Percentiles rank a stretch among this genome's conserved stretches.
Conservation (phyloP, 2,329 filamentous ascomycete species). For the Aspergillus ustus region DNA sequence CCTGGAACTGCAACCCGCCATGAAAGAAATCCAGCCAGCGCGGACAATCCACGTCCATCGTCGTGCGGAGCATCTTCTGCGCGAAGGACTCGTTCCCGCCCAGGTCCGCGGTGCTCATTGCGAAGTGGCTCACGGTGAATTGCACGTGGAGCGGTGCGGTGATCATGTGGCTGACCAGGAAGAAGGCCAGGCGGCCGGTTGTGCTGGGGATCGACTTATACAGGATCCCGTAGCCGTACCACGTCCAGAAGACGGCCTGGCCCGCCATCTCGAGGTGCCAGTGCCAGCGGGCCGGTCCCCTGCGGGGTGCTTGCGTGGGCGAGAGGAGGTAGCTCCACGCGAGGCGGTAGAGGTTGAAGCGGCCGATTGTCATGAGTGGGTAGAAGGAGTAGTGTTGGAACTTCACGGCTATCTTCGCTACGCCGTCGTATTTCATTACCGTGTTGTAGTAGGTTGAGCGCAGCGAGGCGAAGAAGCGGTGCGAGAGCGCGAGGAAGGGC, state of each 20-base stretch:
- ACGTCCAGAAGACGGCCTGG: conserved; percentile 78
- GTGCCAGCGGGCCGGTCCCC: conserved; percentile 80
- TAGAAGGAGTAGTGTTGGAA: conserved; percentile 83
- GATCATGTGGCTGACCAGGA: conserved; percentile 77
- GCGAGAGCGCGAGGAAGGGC: conserved; percentile 84
- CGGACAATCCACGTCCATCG: conserved; percentile 89
- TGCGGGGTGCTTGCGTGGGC: conserved; percentile 69
- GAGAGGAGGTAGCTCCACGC: conserved; percentile 76
- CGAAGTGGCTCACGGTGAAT: conserved; percentile 90
- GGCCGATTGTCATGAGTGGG: conserved; percentile 74
- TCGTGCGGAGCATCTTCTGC: conserved; percentile 85
- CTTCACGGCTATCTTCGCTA: conserved; percentile 69
- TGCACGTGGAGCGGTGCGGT: conserved; percentile 83
- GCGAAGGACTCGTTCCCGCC: conserved; percentile 82
- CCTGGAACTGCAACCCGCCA: conserved; percentile 85
- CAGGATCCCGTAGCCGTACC: conserved; percentile 79
- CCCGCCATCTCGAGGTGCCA: conserved; percentile 75
- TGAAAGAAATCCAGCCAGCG: conserved; percentile 86
- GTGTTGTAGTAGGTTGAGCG: conserved; percentile 77
- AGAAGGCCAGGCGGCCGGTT: conserved; percentile 70
- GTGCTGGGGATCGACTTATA: conserved; percentile 72
- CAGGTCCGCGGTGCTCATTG: conserved; percentile 85
- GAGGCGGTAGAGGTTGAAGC: conserved; percentile 85
- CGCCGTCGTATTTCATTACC: conserved; percentile 71
- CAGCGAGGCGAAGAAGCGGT: conserved; percentile 74